Base-by-base conservation (phyloP, 306 rosid genomes). In the Arachis stenosperma region DNA sequence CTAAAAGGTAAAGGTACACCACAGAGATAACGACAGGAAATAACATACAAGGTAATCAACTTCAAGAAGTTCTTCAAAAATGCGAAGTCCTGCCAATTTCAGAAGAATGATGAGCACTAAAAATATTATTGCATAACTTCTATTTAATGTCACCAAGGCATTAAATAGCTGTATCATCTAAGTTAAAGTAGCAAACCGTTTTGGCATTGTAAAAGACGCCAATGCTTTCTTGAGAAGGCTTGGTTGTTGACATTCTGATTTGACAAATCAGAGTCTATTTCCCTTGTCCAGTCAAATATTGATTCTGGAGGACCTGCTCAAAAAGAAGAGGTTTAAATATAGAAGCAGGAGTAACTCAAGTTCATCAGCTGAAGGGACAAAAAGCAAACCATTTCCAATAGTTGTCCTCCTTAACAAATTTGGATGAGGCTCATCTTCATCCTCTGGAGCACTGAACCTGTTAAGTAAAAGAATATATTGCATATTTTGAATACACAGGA, bases 191-290 rank as follows among this genome's bases (percentile, higher is more conserved):
- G 60, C 81, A 75, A 63, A 90, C 93, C 99, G 64, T 94, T 81
- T 88, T 91, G 96, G 82, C 96, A 94, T 77, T 91, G 96, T 58
- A 94, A 89, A 83, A 94, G 98, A 66, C 97, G 99, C 99, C 99
- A 94, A 77, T 85, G 92, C 85, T 88, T 94, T 84, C 93, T 78
- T 59, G 99, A 91, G 85, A 94, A 94, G 65, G 93, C 97, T 84
- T 91, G 99, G 76, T 89, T 87, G 76, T 82, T 89, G 59, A 58
- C 78, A 84, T 88, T 94, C 79, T 91, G 96, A 79, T 81, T 88
- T 55, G 91, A 84, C 81, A 91, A 85, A 70, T 91, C 97, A 10
- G 98, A 87, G 63, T 84, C 97, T 67, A 89, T 65, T 78, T 94
- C 99, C 62, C 88, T 71, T 7, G 99, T 94, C 99, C 97, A 94